Base-by-base conservation (phyloP, 164 flowering plant genomes). In the Chloranthus sessilifolius region DNA sequence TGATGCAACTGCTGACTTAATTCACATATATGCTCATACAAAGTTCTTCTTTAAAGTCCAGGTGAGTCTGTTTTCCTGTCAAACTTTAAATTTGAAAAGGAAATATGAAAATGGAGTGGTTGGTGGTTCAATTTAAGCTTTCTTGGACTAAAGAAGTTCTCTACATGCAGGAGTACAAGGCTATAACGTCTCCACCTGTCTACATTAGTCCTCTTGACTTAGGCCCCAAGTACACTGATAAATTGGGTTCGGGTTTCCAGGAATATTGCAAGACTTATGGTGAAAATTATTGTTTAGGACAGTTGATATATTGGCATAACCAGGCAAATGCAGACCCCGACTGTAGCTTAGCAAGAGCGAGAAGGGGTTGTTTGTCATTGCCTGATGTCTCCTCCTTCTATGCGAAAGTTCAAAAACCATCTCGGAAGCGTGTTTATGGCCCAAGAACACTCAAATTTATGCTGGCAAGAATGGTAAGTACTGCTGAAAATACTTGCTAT, bases 1-100 rank as follows among this genome's bases (percentile, higher is more conserved):
- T 70, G 99, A 94, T 75, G 99, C 99, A 43, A 95, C 97, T 63
- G 99, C 99, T 55, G 97, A 94, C 67, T 74, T 94, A 67, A 81
- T 94, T 45, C 99, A 94, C 67, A 52, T 89, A 42, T 87, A 89
- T 69, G 99, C 97, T 49, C 69, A 87, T 53, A 94, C 99, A 20
- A 81, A 77, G 58, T 70, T 66, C 62, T 94, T 89, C 62, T 80
- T 80, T 55, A 82, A 77, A 67, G 62, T 94, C 49, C 73, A 73
- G 76, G 99, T 87, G 51, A 72, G 89, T 71, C 22, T 17, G 15
- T 20, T 40, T 11, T 49, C 43, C 35, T 24, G 22, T 8, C 4
- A 4, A 31, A 42, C 8, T 33, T 21, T 7, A 2, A 38, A 16
- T 30, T 34, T 20, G 7, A 43, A 14, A 51, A 19, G 19, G 24